A percentile compares a stretch with the other conserved stretches of the same genome.
Evolutionary conservation across 2,329 filamentous ascomycete species (phyloP).

Genomic region (Colletotrichum cuscutae): DNA sequence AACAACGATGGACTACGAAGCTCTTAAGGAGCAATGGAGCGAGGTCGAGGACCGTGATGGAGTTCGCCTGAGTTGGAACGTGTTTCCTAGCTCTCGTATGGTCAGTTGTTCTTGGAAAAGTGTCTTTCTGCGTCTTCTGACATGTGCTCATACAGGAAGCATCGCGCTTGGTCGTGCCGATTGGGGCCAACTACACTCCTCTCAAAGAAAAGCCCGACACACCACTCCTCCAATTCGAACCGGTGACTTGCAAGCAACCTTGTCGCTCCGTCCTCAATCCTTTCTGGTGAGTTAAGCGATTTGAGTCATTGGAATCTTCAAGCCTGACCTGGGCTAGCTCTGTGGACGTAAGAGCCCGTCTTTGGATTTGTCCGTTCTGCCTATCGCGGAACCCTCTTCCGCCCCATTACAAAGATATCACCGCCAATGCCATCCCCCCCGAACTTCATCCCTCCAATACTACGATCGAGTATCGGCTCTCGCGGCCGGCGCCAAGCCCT

Average conservation of each 20-base stretch:
- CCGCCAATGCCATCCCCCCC: constrained; percentile 81
- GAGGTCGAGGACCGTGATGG: constrained; percentile 97
- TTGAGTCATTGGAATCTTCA: not conserved
- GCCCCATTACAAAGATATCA: constrained; percentile 91
- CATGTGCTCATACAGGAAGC: constrained; percentile 74
- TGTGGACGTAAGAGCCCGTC: constrained; percentile 83
- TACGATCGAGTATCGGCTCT: constrained; percentile 89
- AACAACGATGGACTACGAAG: constrained; percentile 84
- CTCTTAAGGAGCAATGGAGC: constrained; percentile 94
- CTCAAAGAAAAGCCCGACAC: constrained; percentile 94
- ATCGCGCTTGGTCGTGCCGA: constrained; percentile 92
- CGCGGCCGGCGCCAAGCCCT: constrained; percentile 83
- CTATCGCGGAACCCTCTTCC: constrained; percentile 85
- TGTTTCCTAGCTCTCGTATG: constrained; percentile 98
- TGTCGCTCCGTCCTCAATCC: constrained; percentile 97
- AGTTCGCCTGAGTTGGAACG: constrained; percentile 97
- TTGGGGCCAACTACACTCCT: constrained; percentile 94
- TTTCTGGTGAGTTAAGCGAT: constrained; percentile 76
- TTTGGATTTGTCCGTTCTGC: constrained; percentile 93
- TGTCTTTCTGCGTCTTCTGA: not conserved
- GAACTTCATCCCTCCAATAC: constrained; percentile 86
- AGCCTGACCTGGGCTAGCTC: constrained; percentile 61
- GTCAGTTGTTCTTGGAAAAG: constrained; percentile 57
- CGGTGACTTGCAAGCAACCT: constrained; percentile 94
- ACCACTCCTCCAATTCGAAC: constrained; percentile 92